Evolutionary conservation across 129 eudicot genomes (phyloP).

Genomic region (Tagetes erecta): DNA sequence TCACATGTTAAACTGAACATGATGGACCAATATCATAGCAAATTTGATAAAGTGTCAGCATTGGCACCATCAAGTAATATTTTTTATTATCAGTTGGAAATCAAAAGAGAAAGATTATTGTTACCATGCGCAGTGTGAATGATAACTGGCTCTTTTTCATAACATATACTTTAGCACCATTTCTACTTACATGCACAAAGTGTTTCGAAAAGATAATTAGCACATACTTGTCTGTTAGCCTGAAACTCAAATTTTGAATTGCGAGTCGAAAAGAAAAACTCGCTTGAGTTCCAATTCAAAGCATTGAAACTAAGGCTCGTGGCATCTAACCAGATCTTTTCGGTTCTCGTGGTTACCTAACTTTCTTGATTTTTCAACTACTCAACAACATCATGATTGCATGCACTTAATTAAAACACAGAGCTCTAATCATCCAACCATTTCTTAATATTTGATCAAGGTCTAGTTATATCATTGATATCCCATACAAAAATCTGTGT

Average conservation of each 20-base stretch:
- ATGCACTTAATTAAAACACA: neutral
- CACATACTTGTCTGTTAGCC: neutral
- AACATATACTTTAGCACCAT: neutral
- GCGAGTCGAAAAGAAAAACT: neutral
- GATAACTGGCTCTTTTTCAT: neutral
- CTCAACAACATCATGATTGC: constrained; percentile 9
- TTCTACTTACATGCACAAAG: constrained; percentile 4
- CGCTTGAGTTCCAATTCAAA: neutral
- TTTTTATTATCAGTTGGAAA: neutral
- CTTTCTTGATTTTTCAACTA: neutral
- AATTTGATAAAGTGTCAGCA: neutral
- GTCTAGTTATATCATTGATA: neutral
- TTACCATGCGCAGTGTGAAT: neutral
- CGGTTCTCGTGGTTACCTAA: constrained; percentile 7
- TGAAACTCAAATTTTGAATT: neutral
- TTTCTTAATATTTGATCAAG: constrained; percentile 2
- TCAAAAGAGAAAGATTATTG: neutral
- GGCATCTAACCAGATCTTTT: neutral
- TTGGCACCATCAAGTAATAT: constrained; percentile 8
- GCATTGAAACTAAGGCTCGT: neutral
- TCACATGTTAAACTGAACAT: neutral
- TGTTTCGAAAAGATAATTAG: neutral
- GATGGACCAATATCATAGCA: constrained; percentile 14
- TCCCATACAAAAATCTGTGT: too few species aligned
- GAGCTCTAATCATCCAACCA: neutral